phyloP scores from a whole-genome alignment of 768 basidiomycete genomes.

The Lactifluus subvellereus region DNA sequence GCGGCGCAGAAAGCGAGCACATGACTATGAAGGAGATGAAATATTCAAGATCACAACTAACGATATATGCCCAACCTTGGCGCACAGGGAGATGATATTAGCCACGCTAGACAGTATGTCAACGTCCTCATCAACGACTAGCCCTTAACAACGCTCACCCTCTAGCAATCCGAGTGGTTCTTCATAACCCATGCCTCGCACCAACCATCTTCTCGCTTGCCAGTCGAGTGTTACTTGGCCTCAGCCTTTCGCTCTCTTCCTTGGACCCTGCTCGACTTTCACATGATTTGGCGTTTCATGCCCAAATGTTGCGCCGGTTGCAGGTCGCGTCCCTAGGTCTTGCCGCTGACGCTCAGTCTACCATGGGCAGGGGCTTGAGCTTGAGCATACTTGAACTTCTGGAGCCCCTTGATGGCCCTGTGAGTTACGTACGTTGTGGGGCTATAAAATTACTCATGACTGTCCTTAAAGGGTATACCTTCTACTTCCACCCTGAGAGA shows the following conservation, averaged over 20 bases:
- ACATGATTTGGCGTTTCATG: constrained; percentile 44
- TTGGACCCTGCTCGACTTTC: constrained; percentile 52
- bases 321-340: constrained; percentile 45
- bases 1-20: constrained; percentile 63
- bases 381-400: constrained; percentile 41
- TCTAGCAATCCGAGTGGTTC: constrained; percentile 41
- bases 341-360: constrained; percentile 48
- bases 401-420: constrained; percentile 25
- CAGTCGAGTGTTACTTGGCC: constrained; percentile 50
- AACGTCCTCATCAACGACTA: neutral
- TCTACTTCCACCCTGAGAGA: constrained; percentile 14
- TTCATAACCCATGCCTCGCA: constrained; percentile 47
- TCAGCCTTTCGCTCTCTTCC: constrained; percentile 51
- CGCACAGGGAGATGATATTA: constrained; percentile 50
- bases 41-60: constrained; percentile 48
- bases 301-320: constrained; percentile 40
- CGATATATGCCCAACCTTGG: constrained; percentile 43
- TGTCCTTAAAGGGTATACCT: neutral
- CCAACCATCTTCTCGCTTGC: constrained; percentile 53
- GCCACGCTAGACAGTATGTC: constrained; percentile 52
- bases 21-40: constrained; percentile 72
- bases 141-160: neutral
- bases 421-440: constrained; percentile 27
- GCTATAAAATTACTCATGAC: constrained; percentile 28
- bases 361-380: constrained; percentile 55